These are phyloP conservation scores for Saturnispora galanensis DNA, from an alignment of 805 yeast species.

Conservation along the genomic window DNA sequence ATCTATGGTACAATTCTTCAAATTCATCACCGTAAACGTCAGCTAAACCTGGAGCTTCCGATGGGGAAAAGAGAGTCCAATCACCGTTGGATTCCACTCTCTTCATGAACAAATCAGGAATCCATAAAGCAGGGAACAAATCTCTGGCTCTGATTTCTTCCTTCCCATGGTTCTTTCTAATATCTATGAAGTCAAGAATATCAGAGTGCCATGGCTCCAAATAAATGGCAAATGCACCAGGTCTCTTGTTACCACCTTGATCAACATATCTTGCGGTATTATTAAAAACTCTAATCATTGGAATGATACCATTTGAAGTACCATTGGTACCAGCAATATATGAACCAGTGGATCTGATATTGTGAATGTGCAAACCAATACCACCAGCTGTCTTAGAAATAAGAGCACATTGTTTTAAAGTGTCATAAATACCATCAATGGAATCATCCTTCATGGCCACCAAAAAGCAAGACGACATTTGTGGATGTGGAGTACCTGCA, in stretches of 20 bases:
- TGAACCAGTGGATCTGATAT: slow-evolving; percentile 49
- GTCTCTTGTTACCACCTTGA: slow-evolving; percentile 59
- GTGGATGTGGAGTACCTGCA: slow-evolving; percentile 52
- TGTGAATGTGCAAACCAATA: slow-evolving; percentile 52
- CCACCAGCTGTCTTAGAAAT: slow-evolving; percentile 58
- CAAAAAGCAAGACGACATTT: slow-evolving; percentile 54
- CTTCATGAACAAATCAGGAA: slow-evolving; percentile 53
- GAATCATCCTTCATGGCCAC: slow-evolving; percentile 58
- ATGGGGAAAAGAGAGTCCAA: slow-evolving; percentile 53
- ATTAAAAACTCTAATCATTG: slow-evolving; percentile 55
- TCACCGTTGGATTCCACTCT: slow-evolving; percentile 46
- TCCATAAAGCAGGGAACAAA: slow-evolving; percentile 54
- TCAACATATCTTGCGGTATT: slow-evolving; percentile 56
- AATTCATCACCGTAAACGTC: slow-evolving; percentile 51
- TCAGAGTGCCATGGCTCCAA: slow-evolving; percentile 59
- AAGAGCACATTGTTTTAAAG: slow-evolving; percentile 51
- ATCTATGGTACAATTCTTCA: slow-evolving; percentile 38
- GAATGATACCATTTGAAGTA: slow-evolving; percentile 52
- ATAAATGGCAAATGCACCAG: slow-evolving; percentile 54
- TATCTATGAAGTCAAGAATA: slow-evolving; percentile 47
- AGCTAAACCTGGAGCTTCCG: slow-evolving; percentile 47
- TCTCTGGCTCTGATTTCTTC: slow-evolving; percentile 57
- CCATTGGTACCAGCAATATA: slow-evolving; percentile 57
- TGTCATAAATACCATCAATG: slow-evolving; percentile 53
- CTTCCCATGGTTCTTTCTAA: slow-evolving; percentile 54